Evolutionary conservation across 2,329 filamentous ascomycete species (phyloP), one percentile per base, ranked within the genome.

Genomic region (Beauveria brongniartii): DNA sequence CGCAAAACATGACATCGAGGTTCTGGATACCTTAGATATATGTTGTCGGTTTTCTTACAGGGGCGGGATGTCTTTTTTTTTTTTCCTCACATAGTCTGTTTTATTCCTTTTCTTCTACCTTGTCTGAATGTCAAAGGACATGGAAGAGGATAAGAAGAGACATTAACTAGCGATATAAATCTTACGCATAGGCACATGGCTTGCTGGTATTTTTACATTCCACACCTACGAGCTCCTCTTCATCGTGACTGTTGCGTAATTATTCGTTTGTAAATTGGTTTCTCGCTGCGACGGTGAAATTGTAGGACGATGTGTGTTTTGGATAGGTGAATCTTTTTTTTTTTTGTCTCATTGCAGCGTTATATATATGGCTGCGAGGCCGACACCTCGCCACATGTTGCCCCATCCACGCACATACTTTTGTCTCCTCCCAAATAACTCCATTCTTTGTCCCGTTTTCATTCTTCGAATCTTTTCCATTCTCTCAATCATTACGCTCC

Each of bases 281-380:
- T 37, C 1, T 37, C 34, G 12, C 34, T 14, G 34, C 14, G 5
- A 37, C 12, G 34, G 12, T 24, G 34, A 4, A 37, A 14, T 37
- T 37, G 34, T 12, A 37, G 34, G 34, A 37, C 34, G 2, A 6
- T 16, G 30, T 14, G 34, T 4, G 34, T 37, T 14, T 37, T 37
- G 12, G 12, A 16, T 37, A 37, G 12, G 34, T 37, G 12, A 14
- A 37, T 30, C 28, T 30, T 53, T 37, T 24, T 61, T 53, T 51
- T 20, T 66, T 37, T 37, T 14, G 5, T 37, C 26, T 51, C 61
- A 54, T 62, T 63, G 30, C 47, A 44, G 57, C 61, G 61, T 64
- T 61, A 63, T 63, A 24, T 59, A 65, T 54, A 62, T 63, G 58
- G 43, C 56, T 60, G 40, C 30, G 43, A 48, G 51, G 58, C 43